phyloP scores from a whole-genome alignment of 805 yeast genomes.

The Spathaspora passalidarum region DNA sequence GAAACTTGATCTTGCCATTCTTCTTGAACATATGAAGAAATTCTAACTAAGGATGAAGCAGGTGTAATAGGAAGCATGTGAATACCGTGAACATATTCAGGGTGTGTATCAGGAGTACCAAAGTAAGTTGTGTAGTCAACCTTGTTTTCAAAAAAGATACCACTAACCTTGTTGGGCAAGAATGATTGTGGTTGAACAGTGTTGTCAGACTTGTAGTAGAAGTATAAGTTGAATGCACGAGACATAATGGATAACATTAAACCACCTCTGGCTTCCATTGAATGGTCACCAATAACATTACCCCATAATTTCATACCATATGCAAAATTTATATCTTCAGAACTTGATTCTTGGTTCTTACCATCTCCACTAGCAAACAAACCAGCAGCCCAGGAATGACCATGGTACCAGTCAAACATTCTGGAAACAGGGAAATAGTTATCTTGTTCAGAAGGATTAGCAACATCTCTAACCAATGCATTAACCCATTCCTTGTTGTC shows the following conservation, averaged over 20 bases:
- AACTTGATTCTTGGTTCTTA: slow-evolving; percentile 68
- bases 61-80: slow-evolving; percentile 76
- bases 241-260: slow-evolving; percentile 61
- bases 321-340: slow-evolving; percentile 71
- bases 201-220: slow-evolving; percentile 51
- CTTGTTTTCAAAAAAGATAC: slow-evolving; percentile 71
- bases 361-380: slow-evolving; percentile 69
- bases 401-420: slow-evolving; percentile 72
- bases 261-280: slow-evolving; percentile 55
- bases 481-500: slow-evolving; percentile 54
- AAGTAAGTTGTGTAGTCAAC: slow-evolving; percentile 72
- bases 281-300: slow-evolving; percentile 50
- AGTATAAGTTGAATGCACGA: slow-evolving; percentile 52
- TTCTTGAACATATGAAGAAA: slow-evolving; percentile 50
- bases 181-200: slow-evolving; percentile 50
- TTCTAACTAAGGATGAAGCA: slow-evolving; percentile 59
- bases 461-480: slow-evolving; percentile 62
- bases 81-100: slow-evolving; percentile 71
- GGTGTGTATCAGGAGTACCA: slow-evolving; percentile 40
- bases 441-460: slow-evolving; percentile 58
- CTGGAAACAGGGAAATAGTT: slow-evolving; percentile 66
- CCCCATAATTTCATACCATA: slow-evolving; percentile 73
- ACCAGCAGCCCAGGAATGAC: slow-evolving; percentile 81
- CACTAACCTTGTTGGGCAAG: slow-evolving; percentile 63
- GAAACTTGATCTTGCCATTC: slow-evolving; percentile 59